Percentiles rank a stretch among this genome's conserved stretches.
phyloP scores from a whole-genome alignment of 768 basidiomycete genomes.

The Tulasnella sp. region DNA sequence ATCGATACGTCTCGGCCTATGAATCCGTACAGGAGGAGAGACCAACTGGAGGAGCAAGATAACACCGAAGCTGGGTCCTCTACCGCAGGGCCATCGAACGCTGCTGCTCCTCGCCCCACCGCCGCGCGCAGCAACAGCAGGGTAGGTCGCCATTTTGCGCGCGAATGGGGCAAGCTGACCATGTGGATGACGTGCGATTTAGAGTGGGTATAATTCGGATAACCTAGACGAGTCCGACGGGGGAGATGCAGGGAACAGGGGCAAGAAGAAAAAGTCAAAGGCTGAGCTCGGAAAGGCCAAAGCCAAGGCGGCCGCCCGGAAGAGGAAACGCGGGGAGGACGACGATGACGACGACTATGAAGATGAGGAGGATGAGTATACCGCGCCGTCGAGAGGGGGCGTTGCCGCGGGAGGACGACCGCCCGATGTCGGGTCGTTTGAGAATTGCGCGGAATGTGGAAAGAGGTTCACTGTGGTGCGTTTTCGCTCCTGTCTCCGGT shows the following conservation, averaged over 20 bases:
- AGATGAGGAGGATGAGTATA: constrained; percentile 42
- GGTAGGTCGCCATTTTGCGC: not conserved
- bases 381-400: constrained; percentile 43
- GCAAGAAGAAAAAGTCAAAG: constrained; percentile 28
- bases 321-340: constrained; percentile 16
- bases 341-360: constrained; percentile 20
- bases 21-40: constrained; percentile 10
- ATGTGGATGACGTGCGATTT: not conserved
- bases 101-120: not conserved
- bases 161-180: not conserved
- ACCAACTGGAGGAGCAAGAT: constrained; percentile 3
- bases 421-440: constrained; percentile 66
- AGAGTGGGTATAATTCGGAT: constrained; percentile 53
- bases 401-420: constrained; percentile 27
- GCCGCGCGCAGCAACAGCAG: constrained; percentile 20
- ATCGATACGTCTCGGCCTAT: constrained; percentile 32
- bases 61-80: constrained; percentile 17
- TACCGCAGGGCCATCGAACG: constrained; percentile 15
- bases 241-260: constrained; percentile 28
- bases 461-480: constrained; percentile 82
- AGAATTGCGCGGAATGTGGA: constrained; percentile 66
- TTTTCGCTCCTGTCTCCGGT: constrained; percentile 15
- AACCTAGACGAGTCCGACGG: constrained; percentile 46
- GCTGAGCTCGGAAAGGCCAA: constrained; percentile 21
- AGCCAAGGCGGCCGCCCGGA: constrained; percentile 22